phyloP scores from a whole-genome alignment of 2,329 filamentous ascomycete genomes.

The Beauveria sp. region DNA sequence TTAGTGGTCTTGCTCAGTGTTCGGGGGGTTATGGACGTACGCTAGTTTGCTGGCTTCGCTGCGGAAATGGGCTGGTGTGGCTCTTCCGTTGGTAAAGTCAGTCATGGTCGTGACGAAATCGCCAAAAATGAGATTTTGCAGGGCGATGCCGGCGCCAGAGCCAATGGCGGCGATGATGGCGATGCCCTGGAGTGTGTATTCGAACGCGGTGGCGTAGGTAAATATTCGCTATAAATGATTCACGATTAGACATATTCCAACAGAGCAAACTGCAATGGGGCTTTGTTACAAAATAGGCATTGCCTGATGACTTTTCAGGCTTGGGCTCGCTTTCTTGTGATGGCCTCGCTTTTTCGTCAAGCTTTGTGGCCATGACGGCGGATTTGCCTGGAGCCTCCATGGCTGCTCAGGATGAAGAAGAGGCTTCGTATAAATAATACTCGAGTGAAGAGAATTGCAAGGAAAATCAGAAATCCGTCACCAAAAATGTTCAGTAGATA shows the following conservation, averaged over 20 bases:
- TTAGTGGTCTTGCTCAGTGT: background rate
- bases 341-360: background rate
- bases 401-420: background rate
- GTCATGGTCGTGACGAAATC: slow-evolving; percentile 29
- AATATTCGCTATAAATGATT: slow-evolving; percentile 13
- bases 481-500: background rate
- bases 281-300: background rate
- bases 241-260: background rate
- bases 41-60: slow-evolving; percentile 24
- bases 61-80: slow-evolving; percentile 22
- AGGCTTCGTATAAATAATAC: too few species aligned
- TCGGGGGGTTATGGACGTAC: slow-evolving; percentile 14
- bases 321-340: background rate
- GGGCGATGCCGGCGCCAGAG: slow-evolving; percentile 30
- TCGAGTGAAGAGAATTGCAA: too few species aligned
- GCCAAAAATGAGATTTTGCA: slow-evolving; percentile 33
- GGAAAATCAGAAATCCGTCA: background rate
- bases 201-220: slow-evolving; percentile 10
- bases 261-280: background rate
- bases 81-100: slow-evolving; percentile 22
- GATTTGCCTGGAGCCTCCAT: background rate
- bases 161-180: slow-evolving; percentile 25
- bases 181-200: slow-evolving; percentile 13
- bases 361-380: background rate
- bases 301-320: background rate